Percentiles rank a stretch among this genome's conserved stretches.
Conservation (phyloP, 2,329 filamentous ascomycete genomes). For the Aureobasidium sp. region DNA sequence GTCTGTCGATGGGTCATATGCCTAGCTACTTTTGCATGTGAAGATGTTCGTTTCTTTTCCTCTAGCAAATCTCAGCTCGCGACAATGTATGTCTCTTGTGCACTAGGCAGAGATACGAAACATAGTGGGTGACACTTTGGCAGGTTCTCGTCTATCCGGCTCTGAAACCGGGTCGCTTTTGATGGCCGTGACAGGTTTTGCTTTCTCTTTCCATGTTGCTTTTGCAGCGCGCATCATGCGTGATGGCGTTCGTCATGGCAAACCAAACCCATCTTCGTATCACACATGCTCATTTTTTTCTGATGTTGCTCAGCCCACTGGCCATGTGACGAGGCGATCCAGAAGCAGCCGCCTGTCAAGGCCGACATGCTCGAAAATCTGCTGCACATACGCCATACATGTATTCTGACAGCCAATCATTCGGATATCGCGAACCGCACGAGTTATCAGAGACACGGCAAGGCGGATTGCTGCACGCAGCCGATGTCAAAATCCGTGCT, state of each 20-base stretch:
- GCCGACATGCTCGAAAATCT: neutral
- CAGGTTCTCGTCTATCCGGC: neutral
- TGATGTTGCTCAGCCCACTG: neutral
- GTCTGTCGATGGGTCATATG: conserved; percentile 6
- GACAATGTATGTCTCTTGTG: neutral
- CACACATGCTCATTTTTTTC: neutral
- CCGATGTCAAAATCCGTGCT: conserved; percentile 7
- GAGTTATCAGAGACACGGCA: conserved; percentile 1
- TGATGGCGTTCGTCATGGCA: conserved; percentile 12
- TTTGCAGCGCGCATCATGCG: neutral
- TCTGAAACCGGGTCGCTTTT: neutral
- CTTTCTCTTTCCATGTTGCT: neutral
- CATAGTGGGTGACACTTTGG: neutral
- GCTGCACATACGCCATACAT: conserved; percentile 10
- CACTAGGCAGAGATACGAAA: conserved; percentile 10
- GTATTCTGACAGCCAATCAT: conserved; percentile 9
- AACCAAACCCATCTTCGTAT: neutral
- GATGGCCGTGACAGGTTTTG: neutral
- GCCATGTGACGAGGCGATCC: conserved; percentile 9
- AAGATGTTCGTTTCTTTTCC: conserved; percentile 2
- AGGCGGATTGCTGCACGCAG: conserved; percentile 2
- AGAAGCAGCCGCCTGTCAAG: neutral
- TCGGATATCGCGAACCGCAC: conserved; percentile 7
- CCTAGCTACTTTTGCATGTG: conserved; percentile 12
- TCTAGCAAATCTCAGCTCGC: neutral